Evolutionary conservation across 2,329 filamentous ascomycete genomes (phyloP).

Genomic region (Chlorencoelia australis): DNA sequence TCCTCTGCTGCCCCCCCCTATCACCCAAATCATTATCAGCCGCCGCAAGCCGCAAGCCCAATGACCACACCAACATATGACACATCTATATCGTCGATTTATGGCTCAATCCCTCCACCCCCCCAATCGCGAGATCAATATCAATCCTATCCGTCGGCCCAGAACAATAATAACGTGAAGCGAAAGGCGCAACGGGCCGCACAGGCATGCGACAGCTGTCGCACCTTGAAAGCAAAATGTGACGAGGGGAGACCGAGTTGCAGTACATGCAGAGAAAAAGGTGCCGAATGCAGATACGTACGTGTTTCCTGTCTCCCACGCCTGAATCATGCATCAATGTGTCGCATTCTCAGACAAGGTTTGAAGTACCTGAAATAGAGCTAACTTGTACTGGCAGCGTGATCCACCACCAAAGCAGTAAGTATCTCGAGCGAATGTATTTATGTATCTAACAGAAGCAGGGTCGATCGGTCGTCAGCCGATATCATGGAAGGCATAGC

Average conservation of each 20-base stretch:
- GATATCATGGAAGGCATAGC: slow-evolving; percentile 45
- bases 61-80: slow-evolving; percentile 17
- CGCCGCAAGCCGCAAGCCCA: slow-evolving; percentile 19
- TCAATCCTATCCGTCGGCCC: slow-evolving; percentile 4
- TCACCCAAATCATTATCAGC: slow-evolving; percentile 11
- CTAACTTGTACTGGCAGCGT: no score
- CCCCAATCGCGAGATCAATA: slow-evolving; percentile 17
- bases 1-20: slow-evolving; percentile 15
- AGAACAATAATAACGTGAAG: slow-evolving; percentile 7
- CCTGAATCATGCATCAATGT: no score
- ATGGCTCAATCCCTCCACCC: slow-evolving; percentile 11
- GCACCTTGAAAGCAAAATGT: slow-evolving; percentile 81
- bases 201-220: slow-evolving; percentile 84
- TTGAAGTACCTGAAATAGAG: no score
- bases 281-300: slow-evolving; percentile 76
- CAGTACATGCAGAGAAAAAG: slow-evolving; percentile 83
- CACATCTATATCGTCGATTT: slow-evolving; percentile 8
- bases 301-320: no score
- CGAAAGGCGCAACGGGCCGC: slow-evolving; percentile 25
- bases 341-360: no score
- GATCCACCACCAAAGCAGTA: slow-evolving; percentile 89
- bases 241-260: slow-evolving; percentile 70
- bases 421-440: slow-evolving; percentile 35
- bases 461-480: slow-evolving; percentile 45
- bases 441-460: slow-evolving; percentile 16